phyloP scores from a whole-genome alignment of 106 monocot species.

The Cymbidium sinense region DNA sequence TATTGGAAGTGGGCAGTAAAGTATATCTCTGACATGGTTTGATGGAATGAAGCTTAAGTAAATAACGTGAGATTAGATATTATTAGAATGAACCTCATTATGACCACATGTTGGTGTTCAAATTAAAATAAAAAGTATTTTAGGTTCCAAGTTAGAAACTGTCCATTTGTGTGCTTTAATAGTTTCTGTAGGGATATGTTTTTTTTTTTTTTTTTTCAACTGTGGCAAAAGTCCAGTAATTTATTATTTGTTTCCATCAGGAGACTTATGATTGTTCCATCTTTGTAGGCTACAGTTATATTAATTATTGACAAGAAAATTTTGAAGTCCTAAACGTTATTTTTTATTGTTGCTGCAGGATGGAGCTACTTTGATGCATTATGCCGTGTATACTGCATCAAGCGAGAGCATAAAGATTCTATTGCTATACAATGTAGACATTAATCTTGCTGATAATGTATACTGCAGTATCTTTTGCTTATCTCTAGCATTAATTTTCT shows the following conservation, averaged over 20 bases:
- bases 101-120: not conserved
- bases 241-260: not conserved
- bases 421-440: slow-evolving; percentile 84
- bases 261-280: not conserved
- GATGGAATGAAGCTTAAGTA: not conserved
- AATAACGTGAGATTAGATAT: not conserved
- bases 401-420: slow-evolving; percentile 78
- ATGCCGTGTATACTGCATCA: slow-evolving; percentile 85
- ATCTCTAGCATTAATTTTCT: not conserved
- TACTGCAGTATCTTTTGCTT: slow-evolving; percentile 4
- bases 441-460: slow-evolving; percentile 85
- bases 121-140: not conserved
- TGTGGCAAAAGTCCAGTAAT: not conserved
- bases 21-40: not conserved
- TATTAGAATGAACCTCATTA: not conserved
- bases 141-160: not conserved
- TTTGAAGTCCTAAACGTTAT: not conserved
- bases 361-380: slow-evolving; percentile 94
- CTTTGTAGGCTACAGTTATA: not conserved
- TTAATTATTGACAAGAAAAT: not conserved
- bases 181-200: not conserved
- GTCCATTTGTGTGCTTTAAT: not conserved
- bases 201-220: not conserved
- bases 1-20: not conserved
- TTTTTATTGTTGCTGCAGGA: slow-evolving; percentile 44